Conservation (phyloP, 805 yeast species). For the Candida maris region DNA sequence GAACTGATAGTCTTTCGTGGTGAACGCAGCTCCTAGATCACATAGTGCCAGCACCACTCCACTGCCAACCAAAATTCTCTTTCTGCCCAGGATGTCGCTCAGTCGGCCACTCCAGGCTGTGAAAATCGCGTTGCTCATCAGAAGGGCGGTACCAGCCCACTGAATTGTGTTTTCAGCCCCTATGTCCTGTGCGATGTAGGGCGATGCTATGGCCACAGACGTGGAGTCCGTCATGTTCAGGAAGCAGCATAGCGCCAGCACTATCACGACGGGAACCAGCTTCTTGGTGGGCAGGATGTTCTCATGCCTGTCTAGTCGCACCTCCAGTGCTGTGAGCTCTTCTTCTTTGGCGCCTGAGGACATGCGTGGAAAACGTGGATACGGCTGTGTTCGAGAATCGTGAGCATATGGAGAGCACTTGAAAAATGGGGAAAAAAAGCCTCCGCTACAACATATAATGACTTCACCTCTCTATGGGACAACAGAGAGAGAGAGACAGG, state of each 20-base stretch:
- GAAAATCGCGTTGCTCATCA: conserved; percentile 44
- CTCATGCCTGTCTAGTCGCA: not conserved
- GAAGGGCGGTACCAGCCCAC: conserved; percentile 51
- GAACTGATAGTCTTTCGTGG: conserved; percentile 41
- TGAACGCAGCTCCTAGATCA: conserved; percentile 47
- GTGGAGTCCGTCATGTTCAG: not conserved
- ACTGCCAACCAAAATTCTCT: conserved; percentile 36
- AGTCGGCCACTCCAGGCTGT: conserved; percentile 49
- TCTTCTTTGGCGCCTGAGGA: too few relatives aligned
- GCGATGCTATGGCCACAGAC: conserved; percentile 34
- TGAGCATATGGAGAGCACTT: too few relatives aligned
- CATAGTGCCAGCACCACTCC: conserved; percentile 35
- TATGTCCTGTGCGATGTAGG: conserved; percentile 41
- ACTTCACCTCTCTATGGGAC: too few relatives aligned
- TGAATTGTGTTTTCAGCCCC: conserved; percentile 42
- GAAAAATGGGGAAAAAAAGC: too few relatives aligned
- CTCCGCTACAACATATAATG: too few relatives aligned
- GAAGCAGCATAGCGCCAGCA: not conserved
- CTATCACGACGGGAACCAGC: not conserved
- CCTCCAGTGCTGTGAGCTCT: not conserved
- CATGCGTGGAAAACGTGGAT: too few relatives aligned
- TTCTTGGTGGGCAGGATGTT: not conserved
- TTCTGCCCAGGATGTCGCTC: conserved; percentile 50
- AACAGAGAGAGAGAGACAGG: too few relatives aligned
- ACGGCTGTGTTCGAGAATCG: too few relatives aligned